Conservation (phyloP, 2,329 filamentous ascomycete species). For the Alternaria sp. region DNA sequence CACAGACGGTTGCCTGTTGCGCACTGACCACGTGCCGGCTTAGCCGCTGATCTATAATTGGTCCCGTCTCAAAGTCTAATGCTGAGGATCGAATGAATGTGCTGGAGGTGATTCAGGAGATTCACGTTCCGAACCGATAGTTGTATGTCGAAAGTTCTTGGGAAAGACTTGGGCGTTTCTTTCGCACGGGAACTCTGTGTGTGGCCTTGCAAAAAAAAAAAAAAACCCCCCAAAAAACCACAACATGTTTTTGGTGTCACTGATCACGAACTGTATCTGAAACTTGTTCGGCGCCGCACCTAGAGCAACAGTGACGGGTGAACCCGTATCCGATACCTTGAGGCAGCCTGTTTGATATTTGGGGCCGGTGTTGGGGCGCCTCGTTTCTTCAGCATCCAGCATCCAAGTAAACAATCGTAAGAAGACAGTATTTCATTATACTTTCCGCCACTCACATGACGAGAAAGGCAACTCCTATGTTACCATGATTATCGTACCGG, state of each 20-base stretch:
- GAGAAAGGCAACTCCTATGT: constrained; percentile 28
- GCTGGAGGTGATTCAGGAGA: neutral
- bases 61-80: constrained; percentile 14
- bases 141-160: neutral
- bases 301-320: constrained; percentile 12
- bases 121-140: neutral
- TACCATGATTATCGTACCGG: constrained; percentile 24
- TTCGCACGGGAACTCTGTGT: neutral
- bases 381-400: neutral
- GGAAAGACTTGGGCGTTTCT: neutral
- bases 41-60: constrained; percentile 33
- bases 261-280: neutral
- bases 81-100: neutral
- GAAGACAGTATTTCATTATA: constrained; percentile 30
- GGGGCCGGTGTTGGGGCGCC: constrained; percentile 1
- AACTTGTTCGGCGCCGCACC: constrained; percentile 9
- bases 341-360: neutral
- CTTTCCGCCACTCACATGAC: constrained; percentile 25
- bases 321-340: constrained; percentile 7
- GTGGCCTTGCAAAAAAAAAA: neutral
- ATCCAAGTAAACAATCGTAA: neutral
- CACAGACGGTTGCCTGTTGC: constrained; percentile 26
- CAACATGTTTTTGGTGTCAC: neutral
- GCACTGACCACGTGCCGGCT: constrained; percentile 15
- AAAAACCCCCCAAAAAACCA: too few relatives aligned